Base-by-base conservation (phyloP, 2,329 filamentous ascomycete genomes). In the Magnaporthiopsis rhizophila region DNA sequence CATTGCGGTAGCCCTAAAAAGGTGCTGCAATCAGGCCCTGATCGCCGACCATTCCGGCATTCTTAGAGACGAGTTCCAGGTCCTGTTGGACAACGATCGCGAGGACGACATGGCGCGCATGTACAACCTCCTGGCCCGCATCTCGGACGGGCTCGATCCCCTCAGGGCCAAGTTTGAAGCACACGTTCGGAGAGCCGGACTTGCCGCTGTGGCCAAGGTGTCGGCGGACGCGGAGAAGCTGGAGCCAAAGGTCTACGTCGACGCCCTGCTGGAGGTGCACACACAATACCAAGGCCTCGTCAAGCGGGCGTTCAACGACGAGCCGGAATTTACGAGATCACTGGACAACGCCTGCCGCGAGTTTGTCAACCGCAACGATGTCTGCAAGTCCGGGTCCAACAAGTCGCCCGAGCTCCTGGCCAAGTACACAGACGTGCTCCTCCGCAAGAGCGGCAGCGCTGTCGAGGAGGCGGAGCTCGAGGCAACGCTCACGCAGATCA, bases 321-420 rank as follows among this genome's bases (percentile, higher is more conserved):
- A 99, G 76, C 92, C 95, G 0, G 95, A 99, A 73, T 99, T 99
- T 72, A 97, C 97, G 3, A 85, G 95, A 64, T 97, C 94, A 3
- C 81, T 99, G 34, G 95, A 99, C 72, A 99, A 98, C 74, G 95
- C 95, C 24, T 99, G 95, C 79, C 87, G 93, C 68, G 95, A 99
- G 74, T 99, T 98, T 72, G 95, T 99, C 75, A 99, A 99, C 78
- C 87, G 95, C 67, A 99, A 99, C 76, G 91, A 94, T 71, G 89
- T 98, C 62, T 99, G 95, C 85, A 96, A 94, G 73, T 88, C 90
- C 3, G 92, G 91, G 58, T 96, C 93, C 1, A 96, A 92, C 71
- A 95, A 93, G 73, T 98, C 95, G 0, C 95, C 95, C 0, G 95
- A 99, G 75, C 80, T 99, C 56, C 82, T 99, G 53, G 94, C 95